A percentile compares a stretch with the other conserved stretches of the same genome.
These are phyloP conservation scores for Mortierella sp. DNA, from an alignment of 371 early-diverging fungal genomes.

Conservation along the genomic window DNA sequence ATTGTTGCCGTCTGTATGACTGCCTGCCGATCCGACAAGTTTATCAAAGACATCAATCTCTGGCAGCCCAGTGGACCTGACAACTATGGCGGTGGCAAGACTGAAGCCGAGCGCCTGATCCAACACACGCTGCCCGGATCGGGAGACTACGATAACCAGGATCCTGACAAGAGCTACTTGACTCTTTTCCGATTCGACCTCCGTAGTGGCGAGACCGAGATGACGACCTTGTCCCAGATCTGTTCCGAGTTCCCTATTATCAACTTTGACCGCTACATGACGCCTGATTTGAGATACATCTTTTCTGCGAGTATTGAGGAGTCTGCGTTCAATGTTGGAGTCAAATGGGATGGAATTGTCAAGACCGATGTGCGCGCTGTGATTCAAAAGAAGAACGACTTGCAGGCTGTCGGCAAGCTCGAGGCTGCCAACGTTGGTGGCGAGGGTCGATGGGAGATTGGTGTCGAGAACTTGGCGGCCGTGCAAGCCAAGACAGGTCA, in stretches of 20 bases:
- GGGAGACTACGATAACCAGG: conserved; percentile 31
- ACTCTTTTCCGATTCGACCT: conserved; percentile 51
- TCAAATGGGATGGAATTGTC: conserved; percentile 30
- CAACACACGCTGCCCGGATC: conserved; percentile 27
- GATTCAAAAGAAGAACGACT: conserved; percentile 20
- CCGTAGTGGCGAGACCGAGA: conserved; percentile 33
- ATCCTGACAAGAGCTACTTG: conserved; percentile 43
- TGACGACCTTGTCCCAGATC: conserved; percentile 29
- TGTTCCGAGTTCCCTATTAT: conserved; percentile 41
- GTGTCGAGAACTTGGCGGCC: conserved; percentile 24
- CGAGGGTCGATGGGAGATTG: conserved; percentile 43
- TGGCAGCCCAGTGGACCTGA: conserved; percentile 30
- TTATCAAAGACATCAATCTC: conserved; percentile 26
- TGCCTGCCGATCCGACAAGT: conserved; percentile 41
- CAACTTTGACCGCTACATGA: conserved; percentile 34
- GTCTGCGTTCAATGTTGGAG: conserved; percentile 9
- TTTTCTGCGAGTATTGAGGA: conserved; percentile 31
- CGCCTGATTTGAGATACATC: conserved; percentile 25
- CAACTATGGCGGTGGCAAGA: conserved; percentile 43
- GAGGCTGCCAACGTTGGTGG: conserved; percentile 19
- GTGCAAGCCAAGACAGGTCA: conserved; percentile 14
- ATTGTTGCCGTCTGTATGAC: conserved; percentile 47
- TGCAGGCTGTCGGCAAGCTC: background rate
- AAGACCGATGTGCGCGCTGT: conserved; percentile 38
- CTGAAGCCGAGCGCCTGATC: conserved; percentile 28